Base-by-base conservation (phyloP, 768 basidiomycete genomes). In the Lentinula raphanica region DNA sequence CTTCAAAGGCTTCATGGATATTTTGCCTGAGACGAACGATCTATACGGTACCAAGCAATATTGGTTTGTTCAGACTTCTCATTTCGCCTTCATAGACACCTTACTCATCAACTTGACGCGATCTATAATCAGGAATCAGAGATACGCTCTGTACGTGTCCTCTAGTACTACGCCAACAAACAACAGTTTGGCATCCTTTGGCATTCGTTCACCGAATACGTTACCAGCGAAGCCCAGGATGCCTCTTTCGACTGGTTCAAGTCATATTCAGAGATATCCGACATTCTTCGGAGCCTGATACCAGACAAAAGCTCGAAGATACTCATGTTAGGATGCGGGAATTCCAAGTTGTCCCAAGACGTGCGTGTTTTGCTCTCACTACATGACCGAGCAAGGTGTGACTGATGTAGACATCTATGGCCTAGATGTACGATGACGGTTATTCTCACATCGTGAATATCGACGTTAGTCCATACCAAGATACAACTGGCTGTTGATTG, bases 381-480 rank as follows among this genome's bases (percentile, higher is more conserved):
- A 21, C n/a, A 15, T 4, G 17, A 35, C 19, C 53, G 15, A 1
- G 19, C 23, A 39, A 9, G 5, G 32, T 13, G 32, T 35, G 32
- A 35, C 32, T 31, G 48, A 28, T 9, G 25, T 21, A 23, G 44
- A 46, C 21, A 21, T 23, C 23, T 36, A 21, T 50, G 31, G 1
- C 17, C n/a, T 50, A 92, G 87, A 90, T 94, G 90, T 93, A 88
- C 77, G 87, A 92, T 60, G 90, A 91, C 62, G 90, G 90, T 1
- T 94, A 92, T 70, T 81, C 74, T 62, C 84, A 87, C 59, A 88
- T 94, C 50, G 80, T 86, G 60, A 94, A 93, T 66, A 74, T 84
- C 15, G 92, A 94, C 60, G 90, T 90, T 62, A 63, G 80, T 66
- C 27, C 42, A 8, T 0, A 21, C 40, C 7, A 21, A 25, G n/a